A percentile compares a stretch with the other conserved stretches of the same genome.
Evolutionary conservation across 352 stramenopile genomes (phyloP).

Genomic region (Globisporangium ultimum): DNA sequence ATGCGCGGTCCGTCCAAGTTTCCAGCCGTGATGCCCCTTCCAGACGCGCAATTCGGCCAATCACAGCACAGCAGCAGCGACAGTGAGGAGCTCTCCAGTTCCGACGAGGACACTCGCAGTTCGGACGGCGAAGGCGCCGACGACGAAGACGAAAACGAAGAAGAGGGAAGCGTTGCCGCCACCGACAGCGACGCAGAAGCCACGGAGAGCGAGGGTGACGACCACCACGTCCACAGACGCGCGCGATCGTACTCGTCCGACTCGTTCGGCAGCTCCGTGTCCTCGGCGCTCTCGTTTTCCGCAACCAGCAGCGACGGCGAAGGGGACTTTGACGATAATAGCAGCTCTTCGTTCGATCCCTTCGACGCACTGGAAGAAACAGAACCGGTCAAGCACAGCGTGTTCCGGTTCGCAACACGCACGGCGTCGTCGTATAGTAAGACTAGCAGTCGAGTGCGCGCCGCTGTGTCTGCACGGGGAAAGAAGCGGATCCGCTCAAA

Average conservation of each 20-base stretch:
- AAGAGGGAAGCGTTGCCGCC: too few relatives aligned
- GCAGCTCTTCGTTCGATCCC: background rate
- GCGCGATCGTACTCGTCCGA: slow-evolving; percentile 1
- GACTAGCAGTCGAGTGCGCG: background rate
- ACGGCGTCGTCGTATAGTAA: too few relatives aligned
- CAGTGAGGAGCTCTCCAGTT: slow-evolving; percentile 9
- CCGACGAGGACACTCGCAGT: slow-evolving; percentile 8
- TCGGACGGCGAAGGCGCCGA: slow-evolving; percentile 1
- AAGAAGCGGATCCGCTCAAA: slow-evolving; percentile 8
- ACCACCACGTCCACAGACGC: too few relatives aligned
- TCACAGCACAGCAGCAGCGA: slow-evolving; percentile 12
- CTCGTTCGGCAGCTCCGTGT: slow-evolving; percentile 12
- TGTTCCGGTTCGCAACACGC: background rate
- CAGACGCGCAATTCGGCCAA: slow-evolving; percentile 10
- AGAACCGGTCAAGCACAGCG: background rate
- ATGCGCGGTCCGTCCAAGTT: background rate
- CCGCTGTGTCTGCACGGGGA: background rate
- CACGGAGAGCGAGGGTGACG: too few relatives aligned
- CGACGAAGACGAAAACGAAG: slow-evolving; percentile 6
- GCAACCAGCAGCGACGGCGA: slow-evolving; percentile 7
- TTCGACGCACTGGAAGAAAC: background rate
- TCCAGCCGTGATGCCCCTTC: slow-evolving; percentile 13
- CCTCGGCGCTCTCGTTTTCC: slow-evolving; percentile 15
- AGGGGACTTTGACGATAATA: background rate
- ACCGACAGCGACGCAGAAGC: slow-evolving; percentile 5